Base-by-base conservation (phyloP, 2,329 filamentous ascomycete genomes). In the Plectosphaerella sp. region DNA sequence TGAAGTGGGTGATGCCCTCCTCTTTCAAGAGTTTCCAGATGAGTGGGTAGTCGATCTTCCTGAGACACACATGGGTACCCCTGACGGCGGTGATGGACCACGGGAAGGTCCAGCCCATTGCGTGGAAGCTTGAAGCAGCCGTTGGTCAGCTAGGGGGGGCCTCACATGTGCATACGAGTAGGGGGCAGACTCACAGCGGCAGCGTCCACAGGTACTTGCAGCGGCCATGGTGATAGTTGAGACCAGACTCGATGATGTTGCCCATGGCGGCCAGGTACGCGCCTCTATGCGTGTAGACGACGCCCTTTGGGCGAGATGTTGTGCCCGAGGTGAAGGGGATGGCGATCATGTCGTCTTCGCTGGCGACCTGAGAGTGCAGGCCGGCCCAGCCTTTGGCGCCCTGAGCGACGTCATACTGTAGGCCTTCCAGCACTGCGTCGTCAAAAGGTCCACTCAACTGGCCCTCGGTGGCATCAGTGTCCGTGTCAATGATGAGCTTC, bases 271-370 rank as follows among this genome's bases (percentile, higher is more conserved):
- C 93, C 12, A 99, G 77, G 64, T 97, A 99, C 8, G 84, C 84
- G 4, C 92, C 89, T 46, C 94, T 82, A 67, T 97, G 90, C 2
- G 91, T 97, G 64, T 88, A 97, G 51, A 96, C 85, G 3, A 97
- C 93, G 5, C 94, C 94, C 68, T 99, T 97, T 20, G 94, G 94
- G 28, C 82, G 78, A 1, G 92, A 91, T 0, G 94, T 97, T 1
- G 94, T 97, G 4, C 93, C 93, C 25, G 88, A 94, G 0, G 94
- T 99, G 67, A 97, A 97, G 1, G 93, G 90, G 51, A 99, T 83
- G 3, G 92, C 91, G 55, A 97, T 80, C 59, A 90, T 80, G 54
- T 84, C 84, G 59, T 96, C 87, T 67, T 99, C 94, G 61, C 91
- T 79, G 1, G 77, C 73, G 3, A 81, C 80, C 58, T 91, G 86